A percentile compares a stretch with the other conserved stretches of the same genome.
Conservation (phyloP, 2,329 filamentous ascomycete species). For the Epichloe gansuensis region DNA sequence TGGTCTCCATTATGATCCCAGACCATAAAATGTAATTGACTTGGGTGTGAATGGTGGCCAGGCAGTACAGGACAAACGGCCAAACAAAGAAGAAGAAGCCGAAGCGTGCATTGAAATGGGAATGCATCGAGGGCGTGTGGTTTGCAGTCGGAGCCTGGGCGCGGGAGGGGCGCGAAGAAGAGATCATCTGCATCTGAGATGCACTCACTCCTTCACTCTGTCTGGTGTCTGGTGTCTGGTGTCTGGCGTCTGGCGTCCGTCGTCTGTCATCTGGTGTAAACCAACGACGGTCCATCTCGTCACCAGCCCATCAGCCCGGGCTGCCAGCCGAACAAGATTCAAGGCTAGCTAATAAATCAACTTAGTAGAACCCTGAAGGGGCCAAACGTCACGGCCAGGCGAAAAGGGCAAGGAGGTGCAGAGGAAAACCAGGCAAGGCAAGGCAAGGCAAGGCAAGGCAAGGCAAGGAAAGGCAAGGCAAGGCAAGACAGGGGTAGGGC, state of each 20-base stretch:
- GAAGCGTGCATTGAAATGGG: background rate
- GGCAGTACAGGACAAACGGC: background rate
- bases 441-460: no score
- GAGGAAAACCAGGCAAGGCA: no score
- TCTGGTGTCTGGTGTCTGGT: no score
- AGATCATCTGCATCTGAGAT: conserved; percentile 1
- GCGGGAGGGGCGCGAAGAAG: background rate
- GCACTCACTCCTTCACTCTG: background rate
- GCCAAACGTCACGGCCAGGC: background rate
- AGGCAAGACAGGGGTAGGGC: background rate
- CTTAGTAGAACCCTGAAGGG: background rate
- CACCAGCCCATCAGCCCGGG: background rate
- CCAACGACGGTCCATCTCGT: background rate
- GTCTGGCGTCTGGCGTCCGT: no score
- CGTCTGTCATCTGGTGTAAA: background rate
- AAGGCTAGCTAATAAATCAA: no score
- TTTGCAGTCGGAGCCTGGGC: background rate
- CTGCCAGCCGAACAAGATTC: background rate
- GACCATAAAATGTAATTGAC: conserved; percentile 6
- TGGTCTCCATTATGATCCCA: conserved; percentile 6
- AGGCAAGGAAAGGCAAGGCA: no score
- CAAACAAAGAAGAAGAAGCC: background rate
- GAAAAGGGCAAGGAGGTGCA: background rate
- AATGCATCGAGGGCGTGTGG: background rate
- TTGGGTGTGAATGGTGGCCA: conserved; percentile 6